Percentiles rank a stretch among this genome's conserved stretches.
Conservation (phyloP, 2,329 filamentous ascomycete genomes). For the Exophiala viscosa region DNA sequence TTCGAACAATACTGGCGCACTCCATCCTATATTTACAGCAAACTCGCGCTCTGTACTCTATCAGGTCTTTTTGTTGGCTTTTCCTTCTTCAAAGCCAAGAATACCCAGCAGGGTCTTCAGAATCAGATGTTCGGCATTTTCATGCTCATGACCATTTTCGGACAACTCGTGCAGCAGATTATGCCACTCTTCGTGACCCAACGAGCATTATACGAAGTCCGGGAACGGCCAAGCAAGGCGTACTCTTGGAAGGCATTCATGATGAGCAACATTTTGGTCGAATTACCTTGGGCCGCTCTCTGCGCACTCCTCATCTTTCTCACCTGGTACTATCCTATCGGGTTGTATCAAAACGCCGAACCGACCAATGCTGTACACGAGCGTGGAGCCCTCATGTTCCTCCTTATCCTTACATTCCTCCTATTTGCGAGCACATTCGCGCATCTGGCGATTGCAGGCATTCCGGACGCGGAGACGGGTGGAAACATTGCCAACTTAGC, state of each 20-base stretch:
- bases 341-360: conserved; percentile 43
- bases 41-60: conserved; percentile 63
- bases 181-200: conserved; percentile 58
- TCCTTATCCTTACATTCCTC: conserved; percentile 64
- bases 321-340: conserved; percentile 65
- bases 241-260: conserved; percentile 76
- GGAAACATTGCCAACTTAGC: conserved; percentile 60
- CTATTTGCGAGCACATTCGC: conserved; percentile 70
- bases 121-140: conserved; percentile 92
- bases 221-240: conserved; percentile 61
- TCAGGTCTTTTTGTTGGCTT: conserved; percentile 77
- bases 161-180: conserved; percentile 52
- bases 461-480: conserved; percentile 66
- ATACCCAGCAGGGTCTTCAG: conserved; percentile 74
- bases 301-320: conserved; percentile 61
- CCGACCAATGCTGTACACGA: conserved; percentile 41
- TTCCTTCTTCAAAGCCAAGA: conserved; percentile 71
- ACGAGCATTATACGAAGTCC: conserved; percentile 57
- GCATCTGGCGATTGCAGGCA: conserved; percentile 67
- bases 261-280: conserved; percentile 66
- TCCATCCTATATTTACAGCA: conserved; percentile 84
- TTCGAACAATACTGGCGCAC: conserved; percentile 93
- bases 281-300: conserved; percentile 64
- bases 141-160: conserved; percentile 78
- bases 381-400: conserved; percentile 62